These are phyloP conservation scores for Rhodocollybia butyracea DNA, from an alignment of 768 basidiomycete species.

Conservation along the genomic window DNA sequence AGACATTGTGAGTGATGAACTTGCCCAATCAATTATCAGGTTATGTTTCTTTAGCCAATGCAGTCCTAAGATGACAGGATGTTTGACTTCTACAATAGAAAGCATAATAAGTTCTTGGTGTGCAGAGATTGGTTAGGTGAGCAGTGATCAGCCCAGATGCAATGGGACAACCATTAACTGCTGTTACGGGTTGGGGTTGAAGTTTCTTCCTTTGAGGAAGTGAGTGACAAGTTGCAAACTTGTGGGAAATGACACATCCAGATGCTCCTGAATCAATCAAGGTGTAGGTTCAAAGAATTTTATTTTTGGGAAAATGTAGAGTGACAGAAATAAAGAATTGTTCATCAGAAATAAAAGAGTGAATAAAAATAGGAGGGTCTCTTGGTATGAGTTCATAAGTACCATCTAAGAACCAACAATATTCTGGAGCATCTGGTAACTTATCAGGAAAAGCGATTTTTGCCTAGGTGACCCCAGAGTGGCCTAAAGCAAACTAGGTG, in stretches of 20 bases:
- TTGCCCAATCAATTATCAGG: constrained; percentile 30
- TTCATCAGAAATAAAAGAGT: constrained; percentile 7
- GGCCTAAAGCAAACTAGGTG: no score
- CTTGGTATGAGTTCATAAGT: no score
- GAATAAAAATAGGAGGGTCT: constrained; percentile 7
- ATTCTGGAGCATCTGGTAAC: no score
- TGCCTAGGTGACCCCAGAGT: no score
- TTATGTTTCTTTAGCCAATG: constrained; percentile 35
- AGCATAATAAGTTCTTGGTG: constrained; percentile 29
- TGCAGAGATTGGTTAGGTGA: constrained; percentile 19
- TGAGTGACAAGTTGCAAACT: constrained; percentile 36
- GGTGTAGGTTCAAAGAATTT: constrained; percentile 18
- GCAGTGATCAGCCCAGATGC: constrained; percentile 30
- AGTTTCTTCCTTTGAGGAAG: constrained; percentile 20
- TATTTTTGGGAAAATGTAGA: constrained; percentile 18
- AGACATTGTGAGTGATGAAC: constrained; percentile 15
- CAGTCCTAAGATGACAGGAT: constrained; percentile 34
- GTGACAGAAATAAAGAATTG: constrained; percentile 21
- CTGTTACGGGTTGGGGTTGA: constrained; percentile 20
- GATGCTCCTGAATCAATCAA: constrained; percentile 23
- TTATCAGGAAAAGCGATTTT: no score
- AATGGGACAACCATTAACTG: constrained; percentile 31
- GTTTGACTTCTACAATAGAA: constrained; percentile 21
- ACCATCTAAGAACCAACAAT: no score
- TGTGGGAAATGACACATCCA: constrained; percentile 28